A percentile compares a stretch with the other conserved stretches of the same genome.
These are phyloP conservation scores for Populus deltoides DNA, from an alignment of 345 rosid species.

Conservation along the genomic window DNA sequence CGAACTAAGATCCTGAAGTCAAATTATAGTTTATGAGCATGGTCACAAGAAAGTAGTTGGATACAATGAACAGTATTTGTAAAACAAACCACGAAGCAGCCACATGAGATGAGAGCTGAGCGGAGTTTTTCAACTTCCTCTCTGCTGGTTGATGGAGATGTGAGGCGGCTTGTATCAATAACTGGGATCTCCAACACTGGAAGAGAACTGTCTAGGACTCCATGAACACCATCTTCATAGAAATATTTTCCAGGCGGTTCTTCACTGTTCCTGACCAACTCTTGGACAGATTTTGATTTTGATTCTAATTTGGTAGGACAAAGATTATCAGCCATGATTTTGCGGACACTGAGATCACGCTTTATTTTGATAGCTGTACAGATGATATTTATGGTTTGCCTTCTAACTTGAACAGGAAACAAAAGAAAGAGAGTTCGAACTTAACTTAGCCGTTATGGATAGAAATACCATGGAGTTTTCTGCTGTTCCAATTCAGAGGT, in stretches of 20 bases:
- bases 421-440: not conserved
- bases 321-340: not conserved
- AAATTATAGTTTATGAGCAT: not conserved
- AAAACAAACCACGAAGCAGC: conserved; percentile 59
- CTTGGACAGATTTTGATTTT: conserved; percentile 28
- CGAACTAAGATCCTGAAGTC: not conserved
- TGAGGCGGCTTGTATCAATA: conserved; percentile 49
- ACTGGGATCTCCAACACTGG: conserved; percentile 44
- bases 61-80: not conserved
- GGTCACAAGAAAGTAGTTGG: not conserved
- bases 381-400: not conserved
- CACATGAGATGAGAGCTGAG: conserved; percentile 48
- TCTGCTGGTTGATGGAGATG: conserved; percentile 31
- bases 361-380: not conserved
- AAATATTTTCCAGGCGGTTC: conserved; percentile 46
- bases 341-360: not conserved
- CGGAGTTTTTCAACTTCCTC: conserved; percentile 45
- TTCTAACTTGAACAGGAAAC: not conserved
- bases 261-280: conserved; percentile 32
- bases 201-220: conserved; percentile 21
- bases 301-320: not conserved
- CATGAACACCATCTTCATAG: conserved; percentile 21
- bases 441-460: not conserved
- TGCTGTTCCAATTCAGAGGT: no score
- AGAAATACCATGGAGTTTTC: no score